phyloP scores from a whole-genome alignment of 1,139 yeast species.

The Nakaseomyces bracarensis region DNA sequence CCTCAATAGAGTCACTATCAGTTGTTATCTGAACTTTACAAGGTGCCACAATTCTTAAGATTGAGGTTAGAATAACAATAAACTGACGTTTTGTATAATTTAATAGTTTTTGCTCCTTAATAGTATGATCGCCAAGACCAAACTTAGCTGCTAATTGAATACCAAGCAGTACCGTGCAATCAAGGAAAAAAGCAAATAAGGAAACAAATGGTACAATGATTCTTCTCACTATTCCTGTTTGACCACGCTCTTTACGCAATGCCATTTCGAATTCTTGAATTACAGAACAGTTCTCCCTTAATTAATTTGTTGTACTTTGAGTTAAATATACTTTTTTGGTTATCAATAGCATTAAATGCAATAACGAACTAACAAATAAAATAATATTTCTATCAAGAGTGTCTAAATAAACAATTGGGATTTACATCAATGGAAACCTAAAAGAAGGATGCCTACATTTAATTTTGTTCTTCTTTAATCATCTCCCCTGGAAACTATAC shows the following conservation, averaged over 20 bases:
- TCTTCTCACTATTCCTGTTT: conserved; percentile 7
- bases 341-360: too few species aligned
- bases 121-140: conserved; percentile 13
- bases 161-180: conserved; percentile 17
- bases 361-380: too few species aligned
- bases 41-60: conserved; percentile 28
- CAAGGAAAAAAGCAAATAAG: conserved; percentile 16
- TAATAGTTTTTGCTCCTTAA: conserved; percentile 18
- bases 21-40: conserved; percentile 29
- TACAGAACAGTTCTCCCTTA: neutral
- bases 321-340: too few species aligned
- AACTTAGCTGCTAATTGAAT: conserved; percentile 16
- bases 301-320: too few species aligned
- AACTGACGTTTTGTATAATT: conserved; percentile 27
- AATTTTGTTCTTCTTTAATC: neutral
- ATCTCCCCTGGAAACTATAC: neutral
- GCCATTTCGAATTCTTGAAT: neutral
- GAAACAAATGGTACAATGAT: conserved; percentile 11
- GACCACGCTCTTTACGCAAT: conserved; percentile 4
- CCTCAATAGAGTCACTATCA: conserved; percentile 24
- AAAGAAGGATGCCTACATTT: too few species aligned
- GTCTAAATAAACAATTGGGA: neutral
- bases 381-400: too few species aligned
- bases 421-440: neutral
- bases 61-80: conserved; percentile 25